Evolutionary conservation across 2,329 filamentous ascomycete species (phyloP).

Genomic region (Nemania sp.): DNA sequence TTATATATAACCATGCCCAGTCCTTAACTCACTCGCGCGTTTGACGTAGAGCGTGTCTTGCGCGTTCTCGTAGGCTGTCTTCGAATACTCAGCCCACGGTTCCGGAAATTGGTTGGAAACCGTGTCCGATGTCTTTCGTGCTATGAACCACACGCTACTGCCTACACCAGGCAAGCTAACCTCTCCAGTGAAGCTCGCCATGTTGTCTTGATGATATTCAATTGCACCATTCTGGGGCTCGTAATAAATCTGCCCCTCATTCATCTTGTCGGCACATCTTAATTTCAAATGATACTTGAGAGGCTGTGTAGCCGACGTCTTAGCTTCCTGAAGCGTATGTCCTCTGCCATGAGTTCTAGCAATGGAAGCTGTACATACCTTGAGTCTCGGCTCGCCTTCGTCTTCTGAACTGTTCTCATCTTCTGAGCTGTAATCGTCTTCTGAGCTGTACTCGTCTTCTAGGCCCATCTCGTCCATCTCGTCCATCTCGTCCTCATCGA

Average conservation of each 20-base stretch:
- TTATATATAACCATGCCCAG: no score
- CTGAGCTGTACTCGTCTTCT: slow-evolving; percentile 5
- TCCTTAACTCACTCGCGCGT: no score
- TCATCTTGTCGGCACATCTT: slow-evolving; percentile 34
- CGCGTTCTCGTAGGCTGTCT: not conserved
- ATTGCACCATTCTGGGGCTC: slow-evolving; percentile 32
- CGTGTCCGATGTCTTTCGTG: slow-evolving; percentile 27
- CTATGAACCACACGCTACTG: slow-evolving; percentile 28
- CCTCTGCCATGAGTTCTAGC: not conserved
- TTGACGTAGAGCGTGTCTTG: no score
- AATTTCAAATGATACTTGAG: slow-evolving; percentile 33
- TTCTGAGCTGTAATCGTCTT: slow-evolving; percentile 9
- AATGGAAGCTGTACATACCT: not conserved
- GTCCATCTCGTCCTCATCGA: slow-evolving; percentile 6
- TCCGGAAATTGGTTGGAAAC: slow-evolving; percentile 8
- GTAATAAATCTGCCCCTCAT: slow-evolving; percentile 30
- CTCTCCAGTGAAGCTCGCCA: slow-evolving; percentile 33
- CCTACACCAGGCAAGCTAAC: slow-evolving; percentile 32
- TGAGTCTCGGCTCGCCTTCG: not conserved
- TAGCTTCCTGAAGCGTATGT: slow-evolving; percentile 21
- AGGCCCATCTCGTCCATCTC: slow-evolving; percentile 6
- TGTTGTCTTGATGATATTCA: slow-evolving; percentile 34
- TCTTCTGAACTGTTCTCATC: not conserved
- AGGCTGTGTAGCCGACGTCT: slow-evolving; percentile 14
- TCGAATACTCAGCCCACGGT: slow-evolving; percentile 33